Evolutionary conservation across 768 basidiomycete genomes (phyloP).

Genomic region (Phaeotremella fagi): DNA sequence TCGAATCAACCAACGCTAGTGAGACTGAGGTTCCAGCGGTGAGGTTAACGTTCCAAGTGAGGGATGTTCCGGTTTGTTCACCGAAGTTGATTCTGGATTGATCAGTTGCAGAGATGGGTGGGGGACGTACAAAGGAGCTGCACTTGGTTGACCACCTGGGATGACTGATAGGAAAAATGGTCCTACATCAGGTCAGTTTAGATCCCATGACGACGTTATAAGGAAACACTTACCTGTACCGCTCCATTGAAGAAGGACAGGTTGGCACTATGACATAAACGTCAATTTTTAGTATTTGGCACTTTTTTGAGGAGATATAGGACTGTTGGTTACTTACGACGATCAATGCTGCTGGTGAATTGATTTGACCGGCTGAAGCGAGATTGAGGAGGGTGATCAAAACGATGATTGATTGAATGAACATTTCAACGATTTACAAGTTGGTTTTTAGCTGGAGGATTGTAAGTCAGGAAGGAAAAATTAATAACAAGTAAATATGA

Average conservation of each 20-base stretch:
- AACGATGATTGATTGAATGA: slow-evolving; percentile 16
- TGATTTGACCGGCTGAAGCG: slow-evolving; percentile 26
- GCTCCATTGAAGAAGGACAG: slow-evolving; percentile 25
- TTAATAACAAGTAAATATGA: slow-evolving; percentile 55
- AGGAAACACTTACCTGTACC: slow-evolving; percentile 20
- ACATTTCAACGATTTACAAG: slow-evolving; percentile 14
- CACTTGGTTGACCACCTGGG: slow-evolving; percentile 34
- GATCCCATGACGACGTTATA: not conserved
- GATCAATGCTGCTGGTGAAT: slow-evolving; percentile 32
- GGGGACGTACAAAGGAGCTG: slow-evolving; percentile 29
- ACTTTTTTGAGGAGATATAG: not conserved
- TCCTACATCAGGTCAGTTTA: slow-evolving; percentile 2
- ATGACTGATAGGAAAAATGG: slow-evolving; percentile 38
- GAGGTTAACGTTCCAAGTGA: slow-evolving; percentile 41
- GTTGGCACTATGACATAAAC: slow-evolving; percentile 25
- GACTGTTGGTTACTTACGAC: not conserved
- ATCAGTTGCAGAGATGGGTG: not conserved
- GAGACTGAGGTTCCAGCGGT: slow-evolving; percentile 53
- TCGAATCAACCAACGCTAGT: slow-evolving; percentile 60
- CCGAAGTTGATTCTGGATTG: slow-evolving; percentile 23
- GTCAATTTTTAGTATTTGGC: not conserved
- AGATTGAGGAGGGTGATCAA: slow-evolving; percentile 9
- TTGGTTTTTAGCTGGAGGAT: slow-evolving; percentile 1
- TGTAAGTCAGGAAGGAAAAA: slow-evolving; percentile 26
- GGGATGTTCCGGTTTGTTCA: slow-evolving; percentile 18